These are phyloP conservation scores for Colletotrichum agaves DNA, from an alignment of 2,329 filamentous ascomycete species.

Conservation along the genomic window DNA sequence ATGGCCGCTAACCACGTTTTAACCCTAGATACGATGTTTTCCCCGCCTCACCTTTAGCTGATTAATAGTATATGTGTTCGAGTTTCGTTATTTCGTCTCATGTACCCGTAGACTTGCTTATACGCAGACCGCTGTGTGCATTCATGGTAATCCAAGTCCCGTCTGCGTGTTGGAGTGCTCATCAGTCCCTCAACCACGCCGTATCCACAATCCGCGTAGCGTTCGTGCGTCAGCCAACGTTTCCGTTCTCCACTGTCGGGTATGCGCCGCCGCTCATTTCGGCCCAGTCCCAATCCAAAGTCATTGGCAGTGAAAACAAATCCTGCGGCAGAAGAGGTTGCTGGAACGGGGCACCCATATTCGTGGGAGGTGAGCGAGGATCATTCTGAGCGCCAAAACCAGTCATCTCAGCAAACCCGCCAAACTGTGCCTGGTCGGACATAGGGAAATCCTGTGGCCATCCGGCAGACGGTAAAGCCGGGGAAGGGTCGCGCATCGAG, in stretches of 20 bases:
- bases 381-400: constrained; percentile 52
- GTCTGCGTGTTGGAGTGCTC: constrained; percentile 25
- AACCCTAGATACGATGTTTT: constrained; percentile 4
- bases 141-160: not conserved
- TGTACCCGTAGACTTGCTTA: constrained; percentile 25
- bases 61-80: constrained; percentile 34
- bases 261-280: constrained; percentile 75
- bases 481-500: constrained; percentile 55
- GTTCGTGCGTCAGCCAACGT: constrained; percentile 50
- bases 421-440: constrained; percentile 50
- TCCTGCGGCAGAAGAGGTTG: constrained; percentile 93
- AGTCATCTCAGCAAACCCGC: constrained; percentile 58
- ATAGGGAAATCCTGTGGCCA: constrained; percentile 60
- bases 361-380: constrained; percentile 49
- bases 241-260: constrained; percentile 72
- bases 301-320: constrained; percentile 95
- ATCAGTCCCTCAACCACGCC: not conserved
- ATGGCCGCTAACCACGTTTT: not conserved
- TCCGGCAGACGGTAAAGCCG: constrained; percentile 54
- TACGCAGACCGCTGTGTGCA: constrained; percentile 7
- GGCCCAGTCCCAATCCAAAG: constrained; percentile 87
- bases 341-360: constrained; percentile 64
- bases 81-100: constrained; percentile 30
- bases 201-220: not conserved
- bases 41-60: constrained; percentile 14